Base-by-base conservation (phyloP, 352 stramenopile genomes). In the Phytophthora pini region DNA sequence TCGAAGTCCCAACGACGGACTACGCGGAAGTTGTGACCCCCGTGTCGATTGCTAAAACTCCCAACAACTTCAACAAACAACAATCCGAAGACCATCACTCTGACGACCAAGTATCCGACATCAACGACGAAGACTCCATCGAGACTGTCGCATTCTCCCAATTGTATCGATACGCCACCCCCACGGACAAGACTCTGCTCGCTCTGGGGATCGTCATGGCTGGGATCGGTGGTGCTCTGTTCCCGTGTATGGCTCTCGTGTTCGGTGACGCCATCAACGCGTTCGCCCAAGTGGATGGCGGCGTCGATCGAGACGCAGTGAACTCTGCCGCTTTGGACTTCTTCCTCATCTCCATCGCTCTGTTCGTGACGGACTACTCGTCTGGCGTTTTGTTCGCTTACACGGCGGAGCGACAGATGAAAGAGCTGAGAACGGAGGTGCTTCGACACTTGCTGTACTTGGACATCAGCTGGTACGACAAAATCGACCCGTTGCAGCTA, bases 391-490 rank as follows among this genome's bases (percentile, higher is more conserved):
- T 46, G n/a, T 82, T 82, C 54, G 64, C 61, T 49, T 76, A 72
- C 40, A 64, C 46, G 0, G 61, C 76, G 2, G 76, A 84, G 50
- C 54, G 73, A 5, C 73, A 84, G 46, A 80, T 82, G 71, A 79
- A 75, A 46, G 53, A 41, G 12, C 39, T 84, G 15, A 54, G 76
- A 8, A 52, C 40, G 9, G 59, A 76, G 53, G 72, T 45, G 22
- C 60, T 84, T 15, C 68, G 60, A 31, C 71, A 78, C 41, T 70
- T 86, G 61, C 46, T 86, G 24, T 70, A 77, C 44, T 32, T 82
- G 50, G 70, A 86, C 20, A 79, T 86, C 17, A 43, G 46, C 7
- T 86, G 77, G 77, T 84, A 80, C 68, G 77, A 86, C 36, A 31
- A 55, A n/a, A 54, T 69, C 41, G 67, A 82, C 5, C 45, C 74